A percentile compares a stretch with the other conserved stretches of the same genome.
Evolutionary conservation across 2,329 filamentous ascomycete genomes (phyloP).

Genomic region (Aspergillus sp.): DNA sequence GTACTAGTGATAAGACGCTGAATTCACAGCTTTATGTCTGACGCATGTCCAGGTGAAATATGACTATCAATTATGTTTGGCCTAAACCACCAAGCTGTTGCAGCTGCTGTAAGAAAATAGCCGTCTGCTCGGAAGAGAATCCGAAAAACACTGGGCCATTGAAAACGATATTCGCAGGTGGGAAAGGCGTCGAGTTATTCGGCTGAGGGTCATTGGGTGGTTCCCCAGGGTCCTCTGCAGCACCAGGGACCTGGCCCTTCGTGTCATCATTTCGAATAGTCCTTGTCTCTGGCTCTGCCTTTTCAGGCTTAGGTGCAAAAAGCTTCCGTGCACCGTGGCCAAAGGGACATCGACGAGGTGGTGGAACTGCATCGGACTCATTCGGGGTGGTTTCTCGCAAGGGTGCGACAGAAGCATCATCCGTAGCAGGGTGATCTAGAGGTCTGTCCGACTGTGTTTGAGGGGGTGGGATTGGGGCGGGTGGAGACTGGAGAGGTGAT

Average conservation of each 20-base stretch:
- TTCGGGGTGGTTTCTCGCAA: constrained; percentile 4
- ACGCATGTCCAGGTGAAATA: background rate
- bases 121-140: constrained; percentile 77
- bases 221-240: constrained; percentile 3
- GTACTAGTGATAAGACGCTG: too few species aligned
- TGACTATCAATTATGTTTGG: constrained; percentile 5
- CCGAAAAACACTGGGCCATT: constrained; percentile 93
- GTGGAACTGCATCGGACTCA: constrained; percentile 8
- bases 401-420: constrained; percentile 9
- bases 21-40: too few species aligned
- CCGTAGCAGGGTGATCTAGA: constrained; percentile 2
- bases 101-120: constrained; percentile 62
- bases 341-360: constrained; percentile 30
- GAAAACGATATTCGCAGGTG: constrained; percentile 67
- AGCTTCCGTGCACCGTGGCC: constrained; percentile 20
- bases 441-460: constrained; percentile 11
- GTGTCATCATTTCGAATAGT: constrained; percentile 10
- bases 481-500: constrained; percentile 18
- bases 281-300: constrained; percentile 8
- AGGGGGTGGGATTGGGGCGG: constrained; percentile 13
- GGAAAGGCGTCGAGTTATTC: constrained; percentile 13
- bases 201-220: constrained; percentile 5
- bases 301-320: constrained; percentile 4
- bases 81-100: constrained; percentile 43
- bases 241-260: constrained; percentile 4